A percentile compares a stretch with the other conserved stretches of the same genome.
Conservation (phyloP, 345 rosid genomes). For the Citrus maxima region DNA sequence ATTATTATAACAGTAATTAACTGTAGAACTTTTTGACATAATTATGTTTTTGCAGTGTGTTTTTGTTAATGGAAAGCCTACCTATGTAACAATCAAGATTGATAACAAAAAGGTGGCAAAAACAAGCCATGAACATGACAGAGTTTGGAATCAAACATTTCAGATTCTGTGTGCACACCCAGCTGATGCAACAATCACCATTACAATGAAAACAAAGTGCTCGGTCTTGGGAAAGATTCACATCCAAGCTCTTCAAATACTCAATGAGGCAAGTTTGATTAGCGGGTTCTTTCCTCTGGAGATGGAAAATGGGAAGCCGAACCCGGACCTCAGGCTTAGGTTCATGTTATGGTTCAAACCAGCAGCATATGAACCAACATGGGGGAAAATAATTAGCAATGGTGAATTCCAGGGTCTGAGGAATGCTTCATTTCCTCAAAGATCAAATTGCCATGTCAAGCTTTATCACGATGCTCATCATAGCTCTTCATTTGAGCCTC, state of each 20-base stretch:
- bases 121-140: constrained; percentile 58
- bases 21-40: neutral
- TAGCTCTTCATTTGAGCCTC: constrained; percentile 45
- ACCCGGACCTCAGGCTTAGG: constrained; percentile 53
- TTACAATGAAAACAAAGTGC: constrained; percentile 66
- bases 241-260: constrained; percentile 48
- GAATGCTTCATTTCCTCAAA: constrained; percentile 68
- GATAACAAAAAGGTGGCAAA: constrained; percentile 60
- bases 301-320: constrained; percentile 45
- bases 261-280: constrained; percentile 43
- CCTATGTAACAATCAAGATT: constrained; percentile 69
- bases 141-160: constrained; percentile 90
- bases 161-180: constrained; percentile 79
- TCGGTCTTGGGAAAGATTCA: constrained; percentile 57
- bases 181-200: constrained; percentile 51
- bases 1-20: too few species aligned
- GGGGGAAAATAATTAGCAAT: constrained; percentile 39
- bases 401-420: constrained; percentile 56
- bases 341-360: constrained; percentile 82
- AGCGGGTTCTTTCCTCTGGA: constrained; percentile 58
- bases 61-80: constrained; percentile 42
- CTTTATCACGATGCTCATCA: constrained; percentile 88
- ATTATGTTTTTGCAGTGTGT: constrained; percentile 41
- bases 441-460: constrained; percentile 63
- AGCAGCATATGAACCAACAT: constrained; percentile 57